Evolutionary conservation across 2,329 filamentous ascomycete genomes (phyloP).

Genomic region (Sporothrix euskadiensis): DNA sequence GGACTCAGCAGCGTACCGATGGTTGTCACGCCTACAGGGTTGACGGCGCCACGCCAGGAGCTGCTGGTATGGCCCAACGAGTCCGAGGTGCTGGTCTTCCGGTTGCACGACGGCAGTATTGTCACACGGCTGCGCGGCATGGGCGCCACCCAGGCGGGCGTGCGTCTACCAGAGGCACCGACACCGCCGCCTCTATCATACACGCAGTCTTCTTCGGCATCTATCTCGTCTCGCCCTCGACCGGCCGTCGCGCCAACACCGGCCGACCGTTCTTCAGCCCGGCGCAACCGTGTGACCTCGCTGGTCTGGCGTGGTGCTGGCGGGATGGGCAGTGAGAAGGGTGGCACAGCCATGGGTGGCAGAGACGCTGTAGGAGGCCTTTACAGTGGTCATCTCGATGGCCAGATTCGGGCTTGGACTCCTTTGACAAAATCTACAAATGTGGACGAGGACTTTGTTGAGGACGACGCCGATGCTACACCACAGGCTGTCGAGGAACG

Average conservation of each 20-base stretch:
- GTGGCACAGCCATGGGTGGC: conserved; percentile 62
- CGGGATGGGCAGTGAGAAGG: conserved; percentile 56
- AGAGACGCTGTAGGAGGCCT: conserved; percentile 56
- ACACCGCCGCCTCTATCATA: not conserved
- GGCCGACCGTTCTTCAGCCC: conserved; percentile 43
- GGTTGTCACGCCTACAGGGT: conserved; percentile 61
- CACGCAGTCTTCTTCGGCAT: conserved; percentile 26
- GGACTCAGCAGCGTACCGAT: conserved; percentile 63
- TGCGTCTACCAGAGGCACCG: conserved; percentile 35
- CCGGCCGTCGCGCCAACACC: not conserved
- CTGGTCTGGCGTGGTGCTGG: conserved; percentile 70
- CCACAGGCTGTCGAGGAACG: conserved; percentile 50
- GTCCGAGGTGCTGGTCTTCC: conserved; percentile 75
- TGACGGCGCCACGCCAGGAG: conserved; percentile 60
- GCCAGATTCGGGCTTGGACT: conserved; percentile 77
- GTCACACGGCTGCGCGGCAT: conserved; percentile 70
- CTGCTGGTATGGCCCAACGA: conserved; percentile 80
- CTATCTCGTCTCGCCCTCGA: not conserved
- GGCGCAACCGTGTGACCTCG: conserved; percentile 68
- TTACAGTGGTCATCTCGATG: conserved; percentile 82
- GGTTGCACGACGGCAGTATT: conserved; percentile 74
- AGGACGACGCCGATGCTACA: conserved; percentile 45
- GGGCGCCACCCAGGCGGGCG: conserved; percentile 53
- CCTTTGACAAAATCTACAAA: conserved; percentile 51
- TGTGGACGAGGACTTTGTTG: conserved; percentile 50